Evolutionary conservation across 768 basidiomycete genomes (phyloP), one percentile per base, ranked within the genome.

Genomic region (Sistotremastrum niveocremeum): DNA sequence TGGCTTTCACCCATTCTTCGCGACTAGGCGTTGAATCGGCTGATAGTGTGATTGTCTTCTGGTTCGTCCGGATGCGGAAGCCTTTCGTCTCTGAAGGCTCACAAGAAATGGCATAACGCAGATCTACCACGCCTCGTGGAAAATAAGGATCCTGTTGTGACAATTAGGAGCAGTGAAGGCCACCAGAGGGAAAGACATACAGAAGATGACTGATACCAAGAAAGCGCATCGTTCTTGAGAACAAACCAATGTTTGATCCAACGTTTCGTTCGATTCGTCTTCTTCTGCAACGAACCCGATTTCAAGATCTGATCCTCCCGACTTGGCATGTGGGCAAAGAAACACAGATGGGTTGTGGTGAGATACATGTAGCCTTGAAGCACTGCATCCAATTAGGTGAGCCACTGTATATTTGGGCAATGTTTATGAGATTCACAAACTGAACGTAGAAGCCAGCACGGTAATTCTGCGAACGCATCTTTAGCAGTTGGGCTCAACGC

Each of bases 321-420:
- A 32, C 79, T 72, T 11, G 89, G 89, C 79, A 94, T 84, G 60
- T 89, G 89, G 2, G 89, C 89, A 62, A 93, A 99, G 69, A 99
- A 99, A 65, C 94, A 97, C 12, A 98, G 62, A 60, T 94, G 85
- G 7, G 83, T 79, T 54, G 86, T 86, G 1, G 94, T 98, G 42
- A 98, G 69, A 61, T 94, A 99, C 77, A 99, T 87, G 59, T 94
- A 98, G 2, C 94, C 94, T 63, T 99, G 94, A 33, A 99, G 71
- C 51, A 98, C 89, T 86, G 60, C 34, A 11, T 41, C 50, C 37
- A 20, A 7, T n/a, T 47, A 6, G 33, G 45, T 47, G 36, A 47
- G 52, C 39, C 39, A 35, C 39, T 34, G 43, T 44, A 42, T 32
- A 8, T 35, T 9, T 5, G 39, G 10, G 40, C 32, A 28, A 20